Evolutionary conservation across 208 protist species (phyloP).

Genomic region (Phytomonas sp.): DNA sequence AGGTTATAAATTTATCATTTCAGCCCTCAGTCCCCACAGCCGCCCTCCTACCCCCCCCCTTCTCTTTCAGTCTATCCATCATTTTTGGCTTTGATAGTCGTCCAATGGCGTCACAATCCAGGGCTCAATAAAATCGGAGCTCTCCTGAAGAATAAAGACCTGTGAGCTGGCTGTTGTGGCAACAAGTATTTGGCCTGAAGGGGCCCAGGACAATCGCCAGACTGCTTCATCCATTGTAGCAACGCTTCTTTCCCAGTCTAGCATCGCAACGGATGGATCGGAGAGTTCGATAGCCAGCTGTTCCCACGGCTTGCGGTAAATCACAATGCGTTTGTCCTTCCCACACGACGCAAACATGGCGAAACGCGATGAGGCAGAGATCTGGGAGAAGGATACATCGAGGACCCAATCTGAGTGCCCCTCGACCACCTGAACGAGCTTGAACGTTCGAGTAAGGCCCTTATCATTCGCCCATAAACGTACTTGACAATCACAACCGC

Average conservation of each 20-base stretch:
- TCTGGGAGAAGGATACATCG: conserved; percentile 72
- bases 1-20: neutral
- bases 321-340: conserved; percentile 63
- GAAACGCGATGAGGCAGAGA: conserved; percentile 39
- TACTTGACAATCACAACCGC: conserved; percentile 76
- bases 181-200: conserved; percentile 59
- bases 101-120: conserved; percentile 65
- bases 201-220: conserved; percentile 76
- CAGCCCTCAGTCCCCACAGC: neutral
- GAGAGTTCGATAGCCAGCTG: conserved; percentile 21
- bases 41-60: too few relatives aligned
- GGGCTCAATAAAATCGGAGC: conserved; percentile 61
- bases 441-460: conserved; percentile 22
- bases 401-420: conserved; percentile 61
- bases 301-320: conserved; percentile 75
- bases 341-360: conserved; percentile 57
- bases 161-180: conserved; percentile 61
- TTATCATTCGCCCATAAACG: conserved; percentile 40
- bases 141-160: conserved; percentile 63
- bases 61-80: neutral
- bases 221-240: conserved; percentile 58
- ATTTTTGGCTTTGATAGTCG: conserved; percentile 32
- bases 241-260: conserved; percentile 58
- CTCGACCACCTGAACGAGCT: conserved; percentile 36
- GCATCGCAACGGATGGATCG: conserved; percentile 14